phyloP scores from a whole-genome alignment of 2,329 filamentous ascomycete genomes.

The Venturia nashicola region DNA sequence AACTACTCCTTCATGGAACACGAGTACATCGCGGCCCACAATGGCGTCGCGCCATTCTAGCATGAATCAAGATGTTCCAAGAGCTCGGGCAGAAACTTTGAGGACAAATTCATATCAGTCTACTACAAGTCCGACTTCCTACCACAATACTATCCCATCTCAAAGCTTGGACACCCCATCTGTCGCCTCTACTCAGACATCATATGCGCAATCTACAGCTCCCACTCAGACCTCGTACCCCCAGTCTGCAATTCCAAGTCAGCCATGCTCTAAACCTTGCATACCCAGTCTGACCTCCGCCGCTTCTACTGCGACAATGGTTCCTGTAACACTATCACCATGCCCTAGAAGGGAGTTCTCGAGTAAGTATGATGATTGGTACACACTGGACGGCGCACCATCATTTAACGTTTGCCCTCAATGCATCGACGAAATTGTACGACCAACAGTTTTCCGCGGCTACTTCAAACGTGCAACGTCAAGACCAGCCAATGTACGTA shows the following conservation, averaged over 20 bases:
- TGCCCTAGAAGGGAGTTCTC: constrained; percentile 57
- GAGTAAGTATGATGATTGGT: constrained; percentile 63
- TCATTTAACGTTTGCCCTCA: constrained; percentile 72
- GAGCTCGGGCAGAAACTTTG: background rate
- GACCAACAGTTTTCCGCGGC: constrained; percentile 52
- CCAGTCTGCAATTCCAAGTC: background rate
- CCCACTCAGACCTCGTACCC: constrained; percentile 31
- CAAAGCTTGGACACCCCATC: background rate
- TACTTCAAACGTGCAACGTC: constrained; percentile 52
- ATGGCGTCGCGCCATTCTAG: constrained; percentile 2
- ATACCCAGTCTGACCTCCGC: background rate
- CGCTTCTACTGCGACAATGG: background rate
- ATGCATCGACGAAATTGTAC: constrained; percentile 63
- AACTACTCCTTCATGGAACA: background rate
- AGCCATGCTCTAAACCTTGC: background rate
- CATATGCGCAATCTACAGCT: constrained; percentile 34
- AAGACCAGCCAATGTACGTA: constrained; percentile 43
- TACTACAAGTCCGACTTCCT: background rate
- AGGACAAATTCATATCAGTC: background rate
- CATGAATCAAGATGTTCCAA: background rate
- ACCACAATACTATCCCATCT: background rate
- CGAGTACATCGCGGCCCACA: background rate
- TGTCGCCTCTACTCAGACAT: background rate
- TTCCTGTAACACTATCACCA: constrained; percentile 37
- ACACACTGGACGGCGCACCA: constrained; percentile 57